Base-by-base conservation (phyloP, 805 yeast genomes). In the Lipomyces chichibuensis region DNA sequence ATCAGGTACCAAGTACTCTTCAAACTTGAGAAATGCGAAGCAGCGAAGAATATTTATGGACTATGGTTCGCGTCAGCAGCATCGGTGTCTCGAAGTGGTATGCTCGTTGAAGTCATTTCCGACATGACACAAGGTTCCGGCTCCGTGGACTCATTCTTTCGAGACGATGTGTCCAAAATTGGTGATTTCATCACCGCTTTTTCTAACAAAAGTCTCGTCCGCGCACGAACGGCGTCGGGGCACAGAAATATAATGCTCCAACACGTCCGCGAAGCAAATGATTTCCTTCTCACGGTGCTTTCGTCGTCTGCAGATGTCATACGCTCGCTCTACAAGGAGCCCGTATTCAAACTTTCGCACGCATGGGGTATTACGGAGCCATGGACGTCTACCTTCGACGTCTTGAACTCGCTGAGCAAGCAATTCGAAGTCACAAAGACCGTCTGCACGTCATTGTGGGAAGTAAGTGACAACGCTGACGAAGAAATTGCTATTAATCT, bases 11-110 rank as follows among this genome's bases (percentile, higher is more conserved):
- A 75, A 13, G 70, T 84, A 29, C 71, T 84, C 49, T 75, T 79
- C 66, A 77, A 77, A 33, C 75, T 80, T 52, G 86, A 84, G 67
- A 81, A 82, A 65, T 72, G 83, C 65, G 76, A 81, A 43, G 85
- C 87, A n/a, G 85, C 87, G 11, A 74, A 76, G 63, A 78, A 77
- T 20, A 74, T 87, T 14, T 83, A 85, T 80, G 70, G 33, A 11
- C 35, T 55, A 11, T 63, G 59, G 64, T 29, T n/a, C 13, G 32
- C 57, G 5, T 43, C 65, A 20, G 35, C 43, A 8, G 23, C 54
- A 4, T 59, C 33, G 14, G 51, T 39, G 4, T 35, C 61, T 25
- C 55, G 33, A 25, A 57, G 35, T 4, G 59, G 55, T 1, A 60
- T 58, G 49, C 53, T 69, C 2, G 25, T 51, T 5, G 63, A 63